These are phyloP conservation scores for Chrysosporium queenslandicum DNA, from an alignment of 2,329 filamentous ascomycete species.

Conservation along the genomic window DNA sequence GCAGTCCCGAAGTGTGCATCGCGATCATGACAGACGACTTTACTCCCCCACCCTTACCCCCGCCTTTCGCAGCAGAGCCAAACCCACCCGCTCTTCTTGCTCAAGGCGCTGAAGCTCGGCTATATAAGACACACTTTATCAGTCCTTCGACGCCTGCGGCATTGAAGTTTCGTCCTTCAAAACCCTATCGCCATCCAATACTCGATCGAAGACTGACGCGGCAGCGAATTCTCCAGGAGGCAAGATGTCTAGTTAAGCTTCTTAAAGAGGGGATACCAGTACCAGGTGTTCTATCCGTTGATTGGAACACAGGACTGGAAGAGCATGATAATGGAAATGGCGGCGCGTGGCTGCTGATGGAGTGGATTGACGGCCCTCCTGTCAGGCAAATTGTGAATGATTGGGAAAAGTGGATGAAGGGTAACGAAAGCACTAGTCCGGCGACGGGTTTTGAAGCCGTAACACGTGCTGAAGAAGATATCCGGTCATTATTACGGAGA, in stretches of 20 bases:
- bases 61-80: slow-evolving; percentile 49
- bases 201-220: slow-evolving; percentile 82
- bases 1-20: too few species aligned
- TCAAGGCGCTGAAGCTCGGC: slow-evolving; percentile 89
- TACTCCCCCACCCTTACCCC: slow-evolving; percentile 44
- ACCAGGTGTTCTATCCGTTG: slow-evolving; percentile 64
- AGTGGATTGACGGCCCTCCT: slow-evolving; percentile 69
- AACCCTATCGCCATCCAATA: slow-evolving; percentile 81
- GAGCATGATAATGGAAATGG: slow-evolving; percentile 44
- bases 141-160: slow-evolving; percentile 57
- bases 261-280: slow-evolving; percentile 69
- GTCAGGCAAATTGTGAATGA: slow-evolving; percentile 60
- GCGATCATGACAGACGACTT: slow-evolving; percentile 23
- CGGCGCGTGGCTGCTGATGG: slow-evolving; percentile 67
- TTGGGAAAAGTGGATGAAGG: slow-evolving; percentile 48
- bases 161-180: slow-evolving; percentile 82
- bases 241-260: slow-evolving; percentile 71
- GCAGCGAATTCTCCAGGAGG: slow-evolving; percentile 79
- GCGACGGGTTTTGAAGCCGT: slow-evolving; percentile 22
- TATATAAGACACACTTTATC: slow-evolving; percentile 81
- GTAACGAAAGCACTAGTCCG: slow-evolving; percentile 1
- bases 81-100: slow-evolving; percentile 61
- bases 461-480: slow-evolving; percentile 39
- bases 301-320: slow-evolving; percentile 34
- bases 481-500: slow-evolving; percentile 55